Conservation (phyloP, 2,329 filamentous ascomycete genomes). For the Ceratocystis variospora region DNA sequence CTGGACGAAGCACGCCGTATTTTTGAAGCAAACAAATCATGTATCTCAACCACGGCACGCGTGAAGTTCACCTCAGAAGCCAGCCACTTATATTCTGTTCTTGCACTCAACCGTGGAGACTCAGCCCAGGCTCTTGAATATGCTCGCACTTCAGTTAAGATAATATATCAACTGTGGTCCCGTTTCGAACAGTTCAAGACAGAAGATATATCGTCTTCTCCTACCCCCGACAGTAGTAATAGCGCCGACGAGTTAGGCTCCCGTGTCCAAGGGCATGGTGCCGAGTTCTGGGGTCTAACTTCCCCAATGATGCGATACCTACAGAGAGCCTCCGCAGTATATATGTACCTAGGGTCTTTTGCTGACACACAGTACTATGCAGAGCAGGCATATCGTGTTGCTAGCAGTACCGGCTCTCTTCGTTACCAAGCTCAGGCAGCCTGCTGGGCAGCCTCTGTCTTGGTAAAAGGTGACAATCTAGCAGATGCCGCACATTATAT, state of each 20-base stretch:
- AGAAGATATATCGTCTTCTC: constrained; percentile 21
- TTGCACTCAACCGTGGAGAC: constrained; percentile 49
- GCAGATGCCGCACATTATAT: constrained; percentile 16
- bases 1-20: constrained; percentile 14
- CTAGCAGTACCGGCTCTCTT: constrained; percentile 50
- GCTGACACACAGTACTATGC: constrained; percentile 80
- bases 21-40: constrained; percentile 18
- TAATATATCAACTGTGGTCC: constrained; percentile 42
- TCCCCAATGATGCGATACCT: constrained; percentile 58
- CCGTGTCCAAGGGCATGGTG: constrained; percentile 26
- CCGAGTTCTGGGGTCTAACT: constrained; percentile 68
- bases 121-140: constrained; percentile 43
- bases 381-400: constrained; percentile 69
- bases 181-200: constrained; percentile 32
- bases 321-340: constrained; percentile 60
- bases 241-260: constrained; percentile 17
- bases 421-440: constrained; percentile 43
- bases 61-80: constrained; percentile 24
- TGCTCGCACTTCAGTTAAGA: constrained; percentile 44
- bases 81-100: constrained; percentile 46
- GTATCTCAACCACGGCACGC: constrained; percentile 39
- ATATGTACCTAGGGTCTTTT: constrained; percentile 72
- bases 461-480: constrained; percentile 37
- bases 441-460: constrained; percentile 42
- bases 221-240: constrained; percentile 21